Percentiles rank a stretch among this genome's conserved stretches.
Conservation (phyloP, 1,139 yeast genomes). For the Debaryomycetaceae sp. region DNA sequence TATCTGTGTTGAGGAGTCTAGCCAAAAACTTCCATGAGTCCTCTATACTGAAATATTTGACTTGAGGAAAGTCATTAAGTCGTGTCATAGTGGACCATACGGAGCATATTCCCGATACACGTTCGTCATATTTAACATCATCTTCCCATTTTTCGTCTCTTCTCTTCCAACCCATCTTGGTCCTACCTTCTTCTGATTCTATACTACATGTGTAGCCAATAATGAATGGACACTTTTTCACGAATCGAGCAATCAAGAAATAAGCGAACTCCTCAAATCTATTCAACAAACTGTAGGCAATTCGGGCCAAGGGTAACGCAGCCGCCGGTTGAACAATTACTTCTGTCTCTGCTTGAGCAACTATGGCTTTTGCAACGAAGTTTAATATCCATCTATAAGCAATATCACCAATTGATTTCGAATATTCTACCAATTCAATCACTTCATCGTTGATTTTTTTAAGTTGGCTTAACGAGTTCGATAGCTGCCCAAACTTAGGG, state of each 20-base stretch:
- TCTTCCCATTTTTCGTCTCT: slow-evolving; percentile 74
- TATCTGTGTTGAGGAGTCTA: slow-evolving; percentile 59
- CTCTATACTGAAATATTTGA: slow-evolving; percentile 17
- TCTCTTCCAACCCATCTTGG: slow-evolving; percentile 85
- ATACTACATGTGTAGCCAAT: slow-evolving; percentile 75
- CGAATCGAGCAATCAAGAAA: slow-evolving; percentile 71
- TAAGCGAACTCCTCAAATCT: slow-evolving; percentile 66
- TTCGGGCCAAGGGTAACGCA: slow-evolving; percentile 74
- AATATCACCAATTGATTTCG: slow-evolving; percentile 39
- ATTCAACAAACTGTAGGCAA: slow-evolving; percentile 55
- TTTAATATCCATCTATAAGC: slow-evolving; percentile 75
- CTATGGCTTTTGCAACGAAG: slow-evolving; percentile 77
- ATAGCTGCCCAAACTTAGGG: slow-evolving; percentile 88
- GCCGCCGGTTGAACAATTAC: slow-evolving; percentile 76
- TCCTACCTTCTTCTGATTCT: slow-evolving; percentile 80
- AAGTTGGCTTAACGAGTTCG: slow-evolving; percentile 65
- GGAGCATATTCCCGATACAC: slow-evolving; percentile 81
- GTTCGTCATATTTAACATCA: slow-evolving; percentile 70
- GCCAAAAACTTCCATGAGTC: slow-evolving; percentile 79
- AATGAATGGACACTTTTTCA: slow-evolving; percentile 85
- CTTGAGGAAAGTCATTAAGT: slow-evolving; percentile 18
- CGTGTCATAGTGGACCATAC: slow-evolving; percentile 75
- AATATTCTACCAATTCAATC: slow-evolving; percentile 41
- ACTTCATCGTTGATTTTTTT: slow-evolving; percentile 51
- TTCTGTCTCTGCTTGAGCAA: slow-evolving; percentile 92